A percentile compares a stretch with the other conserved stretches of the same genome.
Conservation (phyloP, 345 rosid species). For the Raphanus raphanistrum region DNA sequence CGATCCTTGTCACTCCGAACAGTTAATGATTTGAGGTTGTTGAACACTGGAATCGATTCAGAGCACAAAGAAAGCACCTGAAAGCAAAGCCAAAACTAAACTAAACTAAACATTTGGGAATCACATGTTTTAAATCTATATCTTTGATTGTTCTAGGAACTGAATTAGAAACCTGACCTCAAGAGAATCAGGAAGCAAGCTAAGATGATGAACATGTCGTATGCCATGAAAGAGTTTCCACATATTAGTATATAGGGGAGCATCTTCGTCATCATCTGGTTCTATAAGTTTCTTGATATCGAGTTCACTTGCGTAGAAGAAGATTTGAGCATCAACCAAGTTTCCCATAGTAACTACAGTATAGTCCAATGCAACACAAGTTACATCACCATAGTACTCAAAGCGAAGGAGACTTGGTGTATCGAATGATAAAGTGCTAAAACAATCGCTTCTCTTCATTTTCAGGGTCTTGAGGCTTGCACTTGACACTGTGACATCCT, state of each 20-base stretch:
- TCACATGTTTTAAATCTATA: too few relatives aligned
- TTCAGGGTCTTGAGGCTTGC: slow-evolving; percentile 10
- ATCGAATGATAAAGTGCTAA: not conserved
- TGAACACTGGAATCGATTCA: slow-evolving; percentile 14
- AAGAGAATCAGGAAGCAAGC: too few relatives aligned
- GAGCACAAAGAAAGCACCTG: not conserved
- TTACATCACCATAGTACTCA: not conserved
- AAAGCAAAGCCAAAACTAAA: not conserved
- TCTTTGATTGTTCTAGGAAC: too few relatives aligned
- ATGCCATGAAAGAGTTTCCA: not conserved
- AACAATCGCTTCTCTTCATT: not conserved
- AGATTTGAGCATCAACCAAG: not conserved
- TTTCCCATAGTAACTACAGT: not conserved
- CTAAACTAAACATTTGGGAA: not conserved
- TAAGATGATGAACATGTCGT: too few relatives aligned
- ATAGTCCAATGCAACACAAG: not conserved
- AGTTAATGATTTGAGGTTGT: not conserved
- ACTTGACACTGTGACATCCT: not conserved
- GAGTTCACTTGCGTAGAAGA: not conserved
- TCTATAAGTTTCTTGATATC: not conserved
- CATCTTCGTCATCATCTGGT: not conserved
- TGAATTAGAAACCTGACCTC: too few relatives aligned
- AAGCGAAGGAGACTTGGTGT: slow-evolving; percentile 16
- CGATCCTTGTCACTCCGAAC: not conserved
- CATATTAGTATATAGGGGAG: not conserved